Evolutionary conservation across 2,329 filamentous ascomycete genomes (phyloP), one percentile per base, ranked within the genome.

Genomic region (Xylariomycetidae sp.): DNA sequence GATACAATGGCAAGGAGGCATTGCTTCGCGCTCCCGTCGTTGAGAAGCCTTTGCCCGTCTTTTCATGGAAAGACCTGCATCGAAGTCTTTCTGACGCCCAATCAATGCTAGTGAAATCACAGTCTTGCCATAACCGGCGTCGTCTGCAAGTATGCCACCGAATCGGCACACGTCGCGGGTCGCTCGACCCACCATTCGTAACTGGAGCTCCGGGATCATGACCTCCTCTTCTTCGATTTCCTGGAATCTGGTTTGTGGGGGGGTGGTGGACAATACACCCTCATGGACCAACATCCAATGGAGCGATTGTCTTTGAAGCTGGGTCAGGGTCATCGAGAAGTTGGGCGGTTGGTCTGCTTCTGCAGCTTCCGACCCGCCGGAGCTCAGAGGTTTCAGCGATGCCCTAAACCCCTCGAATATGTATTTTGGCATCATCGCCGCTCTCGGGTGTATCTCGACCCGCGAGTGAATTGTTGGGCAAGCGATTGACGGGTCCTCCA

Each of bases 61-160:
- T 8, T 46, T 25, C 0, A 51, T 29, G 9, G 53, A 58, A 1
- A 37, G 11, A 0, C 3, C n/a, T 2, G 30, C 15, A 30, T 59
- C 55, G 12, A 49, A 51, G 0, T 36, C 2, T 5, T 40, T 26
- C 32, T 56, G 54, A 6, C 36, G 38, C 16, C 59, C 55, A 6
- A 66, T 51, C 4, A 67, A 47, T 2, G 56, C 63, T 10, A 69
- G 53, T 5, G 49, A 58, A 16, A 66, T 47, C 4, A 67, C 53
- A 0, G 66, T 69, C 46, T 69, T 69, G 2, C 66, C 65, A 33
- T 61, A 68, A 12, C 66, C 66, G 11, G 68, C 61, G 17, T 66
- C 57, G 27, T 68, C 64, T 2, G 64, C 65, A 6, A 66, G 47
- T 7, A 68, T 53, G 17, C 64, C 66, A 10, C 66, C 64, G 3